Conservation (phyloP, 768 basidiomycete genomes). For the Scleroderma bovista region DNA sequence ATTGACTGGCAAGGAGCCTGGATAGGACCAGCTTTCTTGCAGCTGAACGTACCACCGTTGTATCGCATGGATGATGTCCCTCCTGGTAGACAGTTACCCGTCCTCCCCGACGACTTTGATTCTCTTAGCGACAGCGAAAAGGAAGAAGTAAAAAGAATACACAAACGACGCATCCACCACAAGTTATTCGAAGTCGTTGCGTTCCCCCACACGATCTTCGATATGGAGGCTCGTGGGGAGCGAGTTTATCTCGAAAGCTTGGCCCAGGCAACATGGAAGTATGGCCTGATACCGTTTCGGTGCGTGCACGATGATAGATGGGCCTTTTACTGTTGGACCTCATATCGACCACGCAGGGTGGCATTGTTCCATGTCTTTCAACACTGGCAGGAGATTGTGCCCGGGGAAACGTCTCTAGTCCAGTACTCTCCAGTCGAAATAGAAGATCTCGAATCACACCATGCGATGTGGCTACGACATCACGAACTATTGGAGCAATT, state of each 20-base stretch:
- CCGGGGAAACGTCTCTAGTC: background rate
- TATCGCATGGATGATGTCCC: constrained; percentile 1
- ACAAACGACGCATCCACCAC: constrained; percentile 2
- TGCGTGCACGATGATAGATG: background rate
- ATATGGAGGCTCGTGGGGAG: constrained; percentile 4
- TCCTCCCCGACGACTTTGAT: constrained; percentile 2
- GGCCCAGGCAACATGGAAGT: constrained; percentile 6
- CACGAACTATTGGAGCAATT: background rate
- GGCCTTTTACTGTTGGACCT: background rate
- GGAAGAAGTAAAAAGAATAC: background rate
- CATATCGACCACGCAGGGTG: background rate
- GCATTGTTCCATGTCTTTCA: background rate
- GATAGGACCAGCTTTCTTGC: constrained; percentile 11
- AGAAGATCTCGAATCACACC: background rate
- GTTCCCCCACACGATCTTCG: background rate
- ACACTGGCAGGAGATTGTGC: background rate
- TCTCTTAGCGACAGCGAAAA: constrained; percentile 1
- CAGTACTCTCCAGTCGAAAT: background rate
- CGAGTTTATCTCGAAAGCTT: constrained; percentile 1
- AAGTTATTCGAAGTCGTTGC: background rate
- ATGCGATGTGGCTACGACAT: background rate
- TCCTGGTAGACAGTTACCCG: background rate
- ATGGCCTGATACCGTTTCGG: constrained; percentile 3
- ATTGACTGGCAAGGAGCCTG: constrained; percentile 13
- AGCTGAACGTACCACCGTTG: constrained; percentile 1